Base-by-base conservation (phyloP, 768 basidiomycete species). In the Boletus pseudopeckii region DNA sequence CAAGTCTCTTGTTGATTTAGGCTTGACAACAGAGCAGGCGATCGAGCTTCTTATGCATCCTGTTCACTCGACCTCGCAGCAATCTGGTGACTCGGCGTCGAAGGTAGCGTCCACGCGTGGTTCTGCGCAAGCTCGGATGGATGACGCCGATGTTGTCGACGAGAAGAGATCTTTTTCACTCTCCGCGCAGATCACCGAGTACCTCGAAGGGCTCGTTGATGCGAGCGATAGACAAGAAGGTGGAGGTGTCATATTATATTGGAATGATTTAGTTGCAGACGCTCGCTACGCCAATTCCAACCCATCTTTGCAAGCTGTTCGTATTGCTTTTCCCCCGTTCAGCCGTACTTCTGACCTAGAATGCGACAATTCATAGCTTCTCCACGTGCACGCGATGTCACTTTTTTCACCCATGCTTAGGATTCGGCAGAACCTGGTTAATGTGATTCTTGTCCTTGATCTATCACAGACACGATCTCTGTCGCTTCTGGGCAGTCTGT, bases 261-360 rank as follows among this genome's bases (percentile, higher is more conserved):
- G 88, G 86, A 99, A 98, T 68, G 86, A 99, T 60, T 71, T 98
- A 18, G 87, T 91, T 72, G 88, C 82, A 57, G 97, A 98, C 69
- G 75, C 72, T 38, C 76, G 84, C 48, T 87, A 87, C 55, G 71
- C 75, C 6, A 64, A 67, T 20, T 86, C 80, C 78, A 74, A 67
- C 30, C 64, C 80, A 7, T 81, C 81, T 17, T 63, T 87, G 33
- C 74, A 74, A 53, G 62, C 65, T 33, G 86, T 86, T 60, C 38
- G 79, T 69, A 28, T 34, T n/a, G 1, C 39, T 22, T 44, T 40
- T 48, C 32, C 39, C 13, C 22, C 6, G 3, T 34, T 26, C 26
- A 34, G 22, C 8, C 24, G 18, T 43, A 44, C 14, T 38, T 54
- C 47, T 53, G 30, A 55, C 20, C 15, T 26, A 42, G 34, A 45